Evolutionary conservation across 306 rosid species (phyloP), one percentile per base, ranked within the genome.

Genomic region (Ceratonia siliqua): DNA sequence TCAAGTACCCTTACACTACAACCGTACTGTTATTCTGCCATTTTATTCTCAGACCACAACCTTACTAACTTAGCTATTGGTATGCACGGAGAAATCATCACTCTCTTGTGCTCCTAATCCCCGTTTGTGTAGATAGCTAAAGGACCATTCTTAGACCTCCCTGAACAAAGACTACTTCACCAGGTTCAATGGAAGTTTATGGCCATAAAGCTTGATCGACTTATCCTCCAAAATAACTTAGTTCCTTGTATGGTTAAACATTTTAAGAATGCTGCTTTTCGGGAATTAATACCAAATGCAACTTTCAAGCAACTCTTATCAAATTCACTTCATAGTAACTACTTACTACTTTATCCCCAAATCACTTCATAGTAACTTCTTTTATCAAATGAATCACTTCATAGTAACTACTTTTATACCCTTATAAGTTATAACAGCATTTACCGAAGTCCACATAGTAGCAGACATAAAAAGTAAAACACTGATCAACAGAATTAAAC

Each of bases 371-470:
- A 61, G 48, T 39, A 55, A n/a, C n/a, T n/a, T n/a, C 49, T 62
- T 18, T 28, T 41, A 32, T 53, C 56, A 52, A 58, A 49, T 33
- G n/a, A n/a, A n/a, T 18, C 27, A 61, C 65, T 62, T 42, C 28
- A 20, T 59, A 61, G 6, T 15, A 5, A 17, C 22, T 15, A 15
- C 22, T 15, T 7, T 3, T 15, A 28, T 15, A 1, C 22, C 10
- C 54, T 36, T 28, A 28, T 28, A 28, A 28, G 32, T 59, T 78
- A 25, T 46, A 54, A 58, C 62, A 66, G 67, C 81, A 30, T 36
- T 28, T 43, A 32, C 36, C 52, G 30, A 35, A 27, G 17, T 21
- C 39, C 2, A 22, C 24, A 4, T 53, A 7, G 18, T 52, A 50
- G 49, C 50, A 33, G 32, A 69, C 65, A 68, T 28, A 1, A 28